Conservation (phyloP, 2,329 filamentous ascomycete species). For the Microcyclospora pomicola region DNA sequence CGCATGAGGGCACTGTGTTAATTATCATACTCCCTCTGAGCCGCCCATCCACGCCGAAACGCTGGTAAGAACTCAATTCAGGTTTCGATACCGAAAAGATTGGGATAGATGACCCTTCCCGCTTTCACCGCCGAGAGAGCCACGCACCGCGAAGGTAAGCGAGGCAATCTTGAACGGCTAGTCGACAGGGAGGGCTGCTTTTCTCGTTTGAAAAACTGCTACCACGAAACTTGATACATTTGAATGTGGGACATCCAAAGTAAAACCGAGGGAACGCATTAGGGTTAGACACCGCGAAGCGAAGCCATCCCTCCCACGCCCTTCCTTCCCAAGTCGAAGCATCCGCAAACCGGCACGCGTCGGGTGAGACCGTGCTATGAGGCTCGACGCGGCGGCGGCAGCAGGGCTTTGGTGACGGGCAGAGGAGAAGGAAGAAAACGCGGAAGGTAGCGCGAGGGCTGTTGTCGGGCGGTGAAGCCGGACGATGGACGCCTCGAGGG, state of each 20-base stretch:
- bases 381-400: slow-evolving; percentile 34
- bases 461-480: slow-evolving; percentile 33
- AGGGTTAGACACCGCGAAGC: slow-evolving; percentile 67
- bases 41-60: too few species aligned
- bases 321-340: slow-evolving; percentile 37
- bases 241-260: slow-evolving; percentile 21
- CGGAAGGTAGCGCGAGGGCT: slow-evolving; percentile 27
- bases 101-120: too few species aligned
- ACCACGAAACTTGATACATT: slow-evolving; percentile 35
- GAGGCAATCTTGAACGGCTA: too few species aligned
- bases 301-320: too few species aligned
- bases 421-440: slow-evolving; percentile 11
- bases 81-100: too few species aligned
- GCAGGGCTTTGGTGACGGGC: slow-evolving; percentile 19
- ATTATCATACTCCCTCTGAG: slow-evolving; percentile 1
- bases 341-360: slow-evolving; percentile 16
- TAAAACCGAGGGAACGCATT: slow-evolving; percentile 55
- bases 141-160: too few species aligned
- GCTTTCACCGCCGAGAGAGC: too few species aligned
- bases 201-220: too few species aligned
- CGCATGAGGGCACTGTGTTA: slow-evolving; percentile 51
- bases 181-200: too few species aligned
- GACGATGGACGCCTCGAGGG: slow-evolving; percentile 57
- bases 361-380: slow-evolving; percentile 41
- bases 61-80: too few species aligned